Evolutionary conservation across 2,329 filamentous ascomycete species (phyloP), one percentile per base, ranked within the genome.

Genomic region (Aspergillus pseudotamarii): DNA sequence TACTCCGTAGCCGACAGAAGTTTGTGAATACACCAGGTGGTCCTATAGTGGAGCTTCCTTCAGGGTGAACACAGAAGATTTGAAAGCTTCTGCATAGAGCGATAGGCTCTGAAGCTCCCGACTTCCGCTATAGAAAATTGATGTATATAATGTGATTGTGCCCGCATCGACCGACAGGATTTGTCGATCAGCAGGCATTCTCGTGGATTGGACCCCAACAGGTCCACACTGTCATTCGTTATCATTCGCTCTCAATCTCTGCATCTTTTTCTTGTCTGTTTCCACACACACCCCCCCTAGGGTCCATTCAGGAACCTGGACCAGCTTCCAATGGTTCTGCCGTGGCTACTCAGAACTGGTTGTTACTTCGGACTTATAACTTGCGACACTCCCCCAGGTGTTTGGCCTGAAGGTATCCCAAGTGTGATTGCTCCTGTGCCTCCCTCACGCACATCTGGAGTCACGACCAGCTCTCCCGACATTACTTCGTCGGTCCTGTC

Each of bases 361-460:
- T 74, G 72, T 58, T 75, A 68, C 68, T 72, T 70, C 54, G 73
- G 71, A 41, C 62, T 75, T 71, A 72, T 75, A 75, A 74, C 68
- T 28, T 76, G 73, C 68, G 66, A 66, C 60, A 72, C 73, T 56
- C 64, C 64, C 67, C 72, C 71, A 2, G 73, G 73, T 50, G 67
- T 70, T 59, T 75, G 69, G 71, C 69, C 72, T 38, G 56, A 68
- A 23, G 51, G 56, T n/a, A 65, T 56, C 6, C 72, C 72, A 38
- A 68, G 68, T 51, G 68, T 75, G 32, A 68, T 73, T 45, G 59
- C 68, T 21, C 66, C 67, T 58, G 58, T 61, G 46, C 64, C 66
- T 59, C 65, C 68, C 34, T 43, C 61, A 30, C 61, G 54, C 23
- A 63, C 64, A 8, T 43, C 60, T 55, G 51, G 41, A 46, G 63